phyloP scores from a whole-genome alignment of 768 basidiomycete genomes.

The Lyophyllum shimeji region DNA sequence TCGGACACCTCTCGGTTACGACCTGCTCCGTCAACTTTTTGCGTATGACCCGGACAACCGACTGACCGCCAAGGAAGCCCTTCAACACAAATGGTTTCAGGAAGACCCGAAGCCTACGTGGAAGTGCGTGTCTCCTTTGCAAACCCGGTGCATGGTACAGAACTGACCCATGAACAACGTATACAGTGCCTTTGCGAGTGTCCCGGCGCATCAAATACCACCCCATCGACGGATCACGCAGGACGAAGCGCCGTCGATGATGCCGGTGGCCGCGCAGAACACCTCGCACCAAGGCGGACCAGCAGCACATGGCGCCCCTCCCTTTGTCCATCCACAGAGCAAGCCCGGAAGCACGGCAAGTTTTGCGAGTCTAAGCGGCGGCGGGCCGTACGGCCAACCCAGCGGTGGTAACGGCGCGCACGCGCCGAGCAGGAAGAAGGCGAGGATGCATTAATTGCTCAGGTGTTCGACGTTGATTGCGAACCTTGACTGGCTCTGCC shows the following conservation, averaged over 20 bases:
- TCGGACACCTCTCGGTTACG: slow-evolving; percentile 63
- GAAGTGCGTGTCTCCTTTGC: slow-evolving; percentile 57
- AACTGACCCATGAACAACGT: neutral
- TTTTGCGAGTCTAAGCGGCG: slow-evolving; percentile 63
- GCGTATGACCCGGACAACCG: slow-evolving; percentile 88
- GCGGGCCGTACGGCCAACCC: slow-evolving; percentile 40
- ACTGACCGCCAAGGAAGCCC: slow-evolving; percentile 77
- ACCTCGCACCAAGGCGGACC: slow-evolving; percentile 40
- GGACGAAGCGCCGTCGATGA: slow-evolving; percentile 89
- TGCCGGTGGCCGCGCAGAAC: slow-evolving; percentile 56
- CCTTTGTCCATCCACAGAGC: slow-evolving; percentile 53
- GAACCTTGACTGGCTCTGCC: neutral
- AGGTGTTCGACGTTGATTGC: slow-evolving; percentile 6
- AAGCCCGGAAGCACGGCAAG: slow-evolving; percentile 64
- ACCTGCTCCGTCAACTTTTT: slow-evolving; percentile 85
- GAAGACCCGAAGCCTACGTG: slow-evolving; percentile 85
- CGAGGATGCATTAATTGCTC: slow-evolving; percentile 44
- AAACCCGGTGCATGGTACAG: neutral
- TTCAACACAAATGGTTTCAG: slow-evolving; percentile 88
- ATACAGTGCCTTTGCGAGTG: slow-evolving; percentile 75
- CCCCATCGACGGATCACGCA: slow-evolving; percentile 88
- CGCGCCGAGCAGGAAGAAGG: slow-evolving; percentile 56
- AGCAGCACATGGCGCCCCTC: slow-evolving; percentile 19
- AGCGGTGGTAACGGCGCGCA: slow-evolving; percentile 32
- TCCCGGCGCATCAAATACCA: slow-evolving; percentile 66